Conservation (phyloP, 495 filamentous ascomycete genomes). For the Aspergillus kassunensis region DNA sequence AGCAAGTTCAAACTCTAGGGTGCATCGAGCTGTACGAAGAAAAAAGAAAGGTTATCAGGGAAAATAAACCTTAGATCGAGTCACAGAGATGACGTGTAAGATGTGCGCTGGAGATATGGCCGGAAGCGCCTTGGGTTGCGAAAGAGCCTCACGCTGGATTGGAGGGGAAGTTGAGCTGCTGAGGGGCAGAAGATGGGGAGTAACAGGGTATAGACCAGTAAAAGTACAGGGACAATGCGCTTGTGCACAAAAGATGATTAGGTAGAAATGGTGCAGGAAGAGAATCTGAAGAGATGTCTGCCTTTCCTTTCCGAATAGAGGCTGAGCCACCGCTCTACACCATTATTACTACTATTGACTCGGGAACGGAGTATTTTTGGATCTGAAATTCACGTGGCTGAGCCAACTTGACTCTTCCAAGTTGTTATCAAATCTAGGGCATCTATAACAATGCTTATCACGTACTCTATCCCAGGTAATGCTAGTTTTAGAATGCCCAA, state of each 20-base stretch:
- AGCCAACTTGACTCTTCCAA: background rate
- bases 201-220: background rate
- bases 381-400: too few species aligned
- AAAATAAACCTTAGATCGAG: background rate
- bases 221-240: background rate
- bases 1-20: background rate
- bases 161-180: slow-evolving; percentile 9
- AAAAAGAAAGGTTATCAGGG: background rate
- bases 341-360: background rate
- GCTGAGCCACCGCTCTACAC: background rate
- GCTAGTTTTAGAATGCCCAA: too few species aligned
- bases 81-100: slow-evolving; percentile 4
- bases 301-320: background rate
- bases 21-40: too few species aligned
- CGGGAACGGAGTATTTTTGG: background rate
- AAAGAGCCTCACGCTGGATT: slow-evolving; percentile 13
- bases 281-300: background rate
- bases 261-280: too few species aligned
- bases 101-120: slow-evolving; percentile 2
- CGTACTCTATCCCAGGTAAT: too few species aligned
- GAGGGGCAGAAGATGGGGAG: slow-evolving; percentile 3
- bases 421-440: too few species aligned
- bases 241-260: too few species aligned
- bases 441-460: too few species aligned
- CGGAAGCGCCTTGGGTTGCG: slow-evolving; percentile 7